Percentiles rank a stretch among this genome's conserved stretches.
These are phyloP conservation scores for Adenanthera pavonina DNA, from an alignment of 306 rosid species.

Conservation along the genomic window DNA sequence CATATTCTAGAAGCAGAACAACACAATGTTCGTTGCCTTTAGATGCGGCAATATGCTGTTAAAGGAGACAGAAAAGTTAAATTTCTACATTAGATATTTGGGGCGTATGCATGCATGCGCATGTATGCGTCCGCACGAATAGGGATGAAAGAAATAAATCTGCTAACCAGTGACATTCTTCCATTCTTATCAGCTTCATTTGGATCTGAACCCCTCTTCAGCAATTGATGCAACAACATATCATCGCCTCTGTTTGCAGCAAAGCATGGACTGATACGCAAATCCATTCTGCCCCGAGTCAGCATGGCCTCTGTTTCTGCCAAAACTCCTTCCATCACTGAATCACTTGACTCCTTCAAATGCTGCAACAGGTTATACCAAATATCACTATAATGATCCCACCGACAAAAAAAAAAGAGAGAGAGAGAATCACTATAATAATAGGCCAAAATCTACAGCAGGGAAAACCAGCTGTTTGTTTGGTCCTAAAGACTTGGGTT, in stretches of 20 bases:
- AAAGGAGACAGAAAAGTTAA: conserved; percentile 26
- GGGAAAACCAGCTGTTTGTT: conserved; percentile 5
- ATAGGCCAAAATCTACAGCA: conserved; percentile 16
- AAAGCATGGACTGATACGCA: conserved; percentile 70
- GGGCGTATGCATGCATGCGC: neutral
- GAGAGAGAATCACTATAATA: neutral
- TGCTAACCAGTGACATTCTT: conserved; percentile 66
- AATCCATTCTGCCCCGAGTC: conserved; percentile 59
- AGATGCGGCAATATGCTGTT: conserved; percentile 73
- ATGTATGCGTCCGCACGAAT: neutral
- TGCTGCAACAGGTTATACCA: conserved; percentile 46
- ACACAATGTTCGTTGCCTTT: conserved; percentile 61
- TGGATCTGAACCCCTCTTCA: conserved; percentile 68
- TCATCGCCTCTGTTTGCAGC: conserved; percentile 67
- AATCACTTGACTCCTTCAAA: conserved; percentile 49
- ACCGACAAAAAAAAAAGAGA: too few relatives aligned
- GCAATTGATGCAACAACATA: conserved; percentile 54
- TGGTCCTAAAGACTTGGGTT: neutral
- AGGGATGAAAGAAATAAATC: conserved; percentile 15
- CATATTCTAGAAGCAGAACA: conserved; percentile 60
- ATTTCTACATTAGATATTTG: neutral
- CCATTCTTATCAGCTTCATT: conserved; percentile 62
- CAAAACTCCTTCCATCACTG: conserved; percentile 55
- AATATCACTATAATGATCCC: neutral
- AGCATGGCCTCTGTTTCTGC: conserved; percentile 63